Evolutionary conservation across 164 flowering plant genomes (phyloP).

Genomic region (Brasenia schreberi): DNA sequence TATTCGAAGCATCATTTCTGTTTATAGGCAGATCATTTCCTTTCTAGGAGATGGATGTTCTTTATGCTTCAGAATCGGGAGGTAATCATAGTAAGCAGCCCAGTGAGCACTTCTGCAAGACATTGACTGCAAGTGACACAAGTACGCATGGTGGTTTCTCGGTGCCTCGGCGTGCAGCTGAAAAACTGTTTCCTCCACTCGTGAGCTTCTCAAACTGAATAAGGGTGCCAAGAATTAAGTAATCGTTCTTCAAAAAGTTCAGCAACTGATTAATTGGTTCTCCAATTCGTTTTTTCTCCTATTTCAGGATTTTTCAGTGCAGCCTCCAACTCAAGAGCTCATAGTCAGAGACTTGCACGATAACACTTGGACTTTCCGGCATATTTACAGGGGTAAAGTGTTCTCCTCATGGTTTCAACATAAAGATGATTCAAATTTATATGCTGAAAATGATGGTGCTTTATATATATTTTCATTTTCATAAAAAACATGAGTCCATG

Average conservation of each 20-base stretch:
- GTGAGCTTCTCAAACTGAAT: constrained; percentile 20
- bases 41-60: constrained; percentile 70
- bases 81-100: constrained; percentile 71
- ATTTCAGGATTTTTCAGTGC: constrained; percentile 78
- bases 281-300: neutral
- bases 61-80: constrained; percentile 67
- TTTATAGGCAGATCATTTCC: neutral
- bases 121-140: constrained; percentile 96
- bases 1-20: no score
- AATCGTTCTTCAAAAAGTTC: neutral
- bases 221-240: neutral
- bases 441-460: no score
- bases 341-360: constrained; percentile 92
- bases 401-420: no score
- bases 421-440: no score
- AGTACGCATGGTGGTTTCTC: constrained; percentile 99
- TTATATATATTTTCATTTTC: no score
- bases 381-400: constrained; percentile 73
- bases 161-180: constrained; percentile 98
- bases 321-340: constrained; percentile 95
- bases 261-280: neutral
- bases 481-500: no score
- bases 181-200: constrained; percentile 88
- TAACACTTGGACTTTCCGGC: constrained; percentile 91
- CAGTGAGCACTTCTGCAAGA: constrained; percentile 94